Evolutionary conservation across 331 rosid genomes (phyloP), one percentile per base, ranked within the genome.

Genomic region (Quercus tomentella): DNA sequence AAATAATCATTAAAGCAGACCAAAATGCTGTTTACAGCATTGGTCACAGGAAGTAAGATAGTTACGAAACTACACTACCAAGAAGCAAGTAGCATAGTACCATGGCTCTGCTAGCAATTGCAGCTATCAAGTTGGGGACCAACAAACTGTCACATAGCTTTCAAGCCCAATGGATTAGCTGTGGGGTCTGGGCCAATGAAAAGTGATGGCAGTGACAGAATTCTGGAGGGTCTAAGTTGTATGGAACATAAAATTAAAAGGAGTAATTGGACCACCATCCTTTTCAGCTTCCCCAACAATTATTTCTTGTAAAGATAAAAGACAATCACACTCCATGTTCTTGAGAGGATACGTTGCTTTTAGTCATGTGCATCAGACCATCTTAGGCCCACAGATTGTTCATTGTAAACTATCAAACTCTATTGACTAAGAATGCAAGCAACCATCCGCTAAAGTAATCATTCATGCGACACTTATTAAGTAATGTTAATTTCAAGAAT

Each of bases 311-410:
- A 16, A 69, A 62, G 90, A 87, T 60, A 77, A 77, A 75, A 84
- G 85, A 72, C 56, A 79, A 78, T 77, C 84, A 73, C 74, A 81
- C 81, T 76, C 82, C 91, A 88, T 92, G 93, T 86, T 87, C 89
- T 80, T 87, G 89, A 86, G 82, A 86, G 79, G 82, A 86, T 76
- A 81, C 60, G 9, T 76, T 16, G 88, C 91, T 86, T 83, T 85
- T 82, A 73, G 84, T 77, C 91, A 88, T 87, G 97, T 88, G 97
- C 57, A 71, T 43, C 20, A 72, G 84, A 84, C 86, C 85, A 49
- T 73, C 76, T 74, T 77, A 78, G 98, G 87, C 88, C 97, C 95
- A 86, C 91, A 41, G 70, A 86, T 78, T 76, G 52, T 82, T 76
- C 80, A 18, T 75, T 51, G 55, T 60, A 88, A 77, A 88, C 84